Conservation (phyloP, 208 protist species). For the Wallacemonas sp. region DNA sequence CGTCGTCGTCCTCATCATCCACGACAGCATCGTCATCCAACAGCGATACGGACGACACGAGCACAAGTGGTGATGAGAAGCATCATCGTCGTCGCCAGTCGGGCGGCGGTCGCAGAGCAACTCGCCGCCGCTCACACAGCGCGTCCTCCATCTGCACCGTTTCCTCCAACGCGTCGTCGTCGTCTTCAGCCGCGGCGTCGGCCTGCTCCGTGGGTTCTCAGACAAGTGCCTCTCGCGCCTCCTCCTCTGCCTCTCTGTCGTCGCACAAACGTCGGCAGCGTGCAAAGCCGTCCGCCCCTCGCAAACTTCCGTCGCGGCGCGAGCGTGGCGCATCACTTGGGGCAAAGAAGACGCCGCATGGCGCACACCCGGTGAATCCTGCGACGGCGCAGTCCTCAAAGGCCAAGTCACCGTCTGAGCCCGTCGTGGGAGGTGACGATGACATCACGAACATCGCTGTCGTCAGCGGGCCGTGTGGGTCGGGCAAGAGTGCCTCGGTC, state of each 20-base stretch:
- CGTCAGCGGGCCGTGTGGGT: slow-evolving; percentile 63
- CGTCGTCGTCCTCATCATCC: not conserved
- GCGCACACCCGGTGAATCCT: no score
- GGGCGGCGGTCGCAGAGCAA: no score
- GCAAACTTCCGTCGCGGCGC: no score
- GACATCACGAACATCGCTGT: slow-evolving; percentile 84
- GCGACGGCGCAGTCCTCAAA: not conserved
- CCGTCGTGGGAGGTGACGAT: not conserved
- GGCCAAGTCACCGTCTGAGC: not conserved
- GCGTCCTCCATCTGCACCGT: slow-evolving; percentile 4
- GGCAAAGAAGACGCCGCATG: no score
- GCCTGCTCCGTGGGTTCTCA: not conserved
- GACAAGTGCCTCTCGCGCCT: not conserved
- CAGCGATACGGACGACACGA: no score
- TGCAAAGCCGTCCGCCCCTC: no score
- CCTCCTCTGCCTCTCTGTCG: no score
- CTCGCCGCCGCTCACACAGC: not conserved
- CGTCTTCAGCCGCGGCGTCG: not conserved
- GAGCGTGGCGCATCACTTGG: no score
- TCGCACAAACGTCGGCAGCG: no score
- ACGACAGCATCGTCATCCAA: no score
- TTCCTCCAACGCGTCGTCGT: not conserved
- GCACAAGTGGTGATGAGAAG: not conserved
- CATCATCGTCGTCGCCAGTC: no score
- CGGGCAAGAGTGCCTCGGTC: slow-evolving; percentile 79